Evolutionary conservation across 2,329 filamentous ascomycete species (phyloP).

Genomic region (Triangularia verruculosa): DNA sequence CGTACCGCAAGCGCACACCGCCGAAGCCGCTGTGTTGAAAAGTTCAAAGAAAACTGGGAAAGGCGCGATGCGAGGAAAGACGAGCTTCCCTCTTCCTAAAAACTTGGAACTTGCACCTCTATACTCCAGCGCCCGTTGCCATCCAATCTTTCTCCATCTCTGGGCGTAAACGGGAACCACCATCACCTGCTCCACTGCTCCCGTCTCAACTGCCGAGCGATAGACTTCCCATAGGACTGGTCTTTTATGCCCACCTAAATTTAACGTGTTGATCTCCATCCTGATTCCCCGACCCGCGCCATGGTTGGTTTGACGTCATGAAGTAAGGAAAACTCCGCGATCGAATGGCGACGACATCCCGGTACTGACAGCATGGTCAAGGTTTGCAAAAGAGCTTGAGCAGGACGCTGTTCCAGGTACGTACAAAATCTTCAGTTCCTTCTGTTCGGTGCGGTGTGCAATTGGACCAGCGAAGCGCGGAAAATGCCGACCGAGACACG

Average conservation of each 20-base stretch:
- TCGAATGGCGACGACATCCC: not conserved
- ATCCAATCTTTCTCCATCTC: not conserved
- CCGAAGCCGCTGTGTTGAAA: not conserved
- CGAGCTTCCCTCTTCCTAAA: not conserved
- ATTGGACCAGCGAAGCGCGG: constrained; percentile 9
- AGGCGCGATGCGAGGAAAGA: not conserved
- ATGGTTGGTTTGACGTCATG: constrained; percentile 28
- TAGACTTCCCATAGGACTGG: not conserved
- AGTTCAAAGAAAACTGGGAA: not conserved
- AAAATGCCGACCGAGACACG: not conserved
- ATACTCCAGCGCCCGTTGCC: not conserved
- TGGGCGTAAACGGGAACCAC: not conserved
- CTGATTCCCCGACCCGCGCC: constrained; percentile 4
- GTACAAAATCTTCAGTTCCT: constrained; percentile 16
- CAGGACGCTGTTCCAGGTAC: constrained; percentile 79
- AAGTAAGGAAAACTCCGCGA: constrained; percentile 24
- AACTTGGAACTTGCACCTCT: constrained; percentile 12
- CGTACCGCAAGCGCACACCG: not conserved
- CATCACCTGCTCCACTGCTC: not conserved
- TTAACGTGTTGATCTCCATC: constrained; percentile 1
- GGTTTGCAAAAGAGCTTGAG: constrained; percentile 76
- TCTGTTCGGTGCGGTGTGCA: constrained; percentile 11
- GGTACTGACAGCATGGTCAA: constrained; percentile 40
- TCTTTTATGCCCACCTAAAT: not conserved
- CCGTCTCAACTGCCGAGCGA: not conserved